Base-by-base conservation (phyloP, 345 rosid genomes). In the Citrus australasica region DNA sequence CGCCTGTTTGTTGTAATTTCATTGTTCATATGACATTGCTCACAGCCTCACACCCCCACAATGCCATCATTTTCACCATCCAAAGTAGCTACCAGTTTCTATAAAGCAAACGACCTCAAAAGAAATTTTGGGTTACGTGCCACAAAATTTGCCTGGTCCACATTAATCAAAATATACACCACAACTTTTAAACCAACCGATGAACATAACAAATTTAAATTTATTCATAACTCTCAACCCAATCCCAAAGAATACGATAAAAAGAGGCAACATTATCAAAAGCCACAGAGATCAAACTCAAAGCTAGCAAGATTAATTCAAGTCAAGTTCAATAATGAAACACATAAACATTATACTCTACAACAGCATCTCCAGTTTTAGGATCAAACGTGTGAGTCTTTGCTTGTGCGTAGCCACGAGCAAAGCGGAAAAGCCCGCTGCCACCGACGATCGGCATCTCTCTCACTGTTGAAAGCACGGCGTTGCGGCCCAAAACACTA, bases 361-460 rank as follows among this genome's bases (percentile, higher is more conserved):
- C 85, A 13, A 62, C 40, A 10, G 87, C 80, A 56, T 76, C 78
- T 28, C 81, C 83, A 17, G 74, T 68, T 35, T 61, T 77, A 3
- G 30, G 21, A 56, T 85, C 83, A 42, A 73, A 27, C 0, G 42
- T 11, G 48, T 32, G 81, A 51, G 87, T 79, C 76, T 10, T 83
- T 6, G 86, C 84, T 61, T 69, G 42, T 8, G 78, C 86, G 60
- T 83, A 81, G 17, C 86, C 88, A 6, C 83, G 73, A 13, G 83
- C 79, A 21, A 83, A 81, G 46, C 81, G 79, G 83, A 85, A 85
- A 60, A 74, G 19, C 4, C 84, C 78, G 19, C 76, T 85, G 9
- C 84, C 88, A 3, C 83, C 84, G 5, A 83, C 32, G 24, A 83
- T 63, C 35, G 84, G 79, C 79, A 83, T 35, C 70, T 85, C 86